Conservation (phyloP, 2,329 filamentous ascomycete genomes). For the Alternaria solani region DNA sequence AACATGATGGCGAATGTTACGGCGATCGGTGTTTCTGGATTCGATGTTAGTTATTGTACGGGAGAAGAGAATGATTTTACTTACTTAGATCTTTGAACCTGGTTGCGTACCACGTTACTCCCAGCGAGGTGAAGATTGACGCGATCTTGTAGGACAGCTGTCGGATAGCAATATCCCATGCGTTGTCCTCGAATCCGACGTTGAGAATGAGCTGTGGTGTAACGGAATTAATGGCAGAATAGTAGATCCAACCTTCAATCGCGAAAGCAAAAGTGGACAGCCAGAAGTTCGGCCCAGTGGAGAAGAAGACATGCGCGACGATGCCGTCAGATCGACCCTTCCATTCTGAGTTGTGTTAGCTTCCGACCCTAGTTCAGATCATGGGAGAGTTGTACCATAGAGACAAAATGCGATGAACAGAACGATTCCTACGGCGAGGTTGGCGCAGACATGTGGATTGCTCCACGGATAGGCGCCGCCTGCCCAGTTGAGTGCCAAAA, state of each 20-base stretch:
- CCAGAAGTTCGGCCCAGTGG: slow-evolving; percentile 62
- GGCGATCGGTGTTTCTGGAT: slow-evolving; percentile 33
- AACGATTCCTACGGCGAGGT: slow-evolving; percentile 31
- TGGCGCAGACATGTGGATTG: slow-evolving; percentile 36
- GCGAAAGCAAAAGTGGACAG: slow-evolving; percentile 65
- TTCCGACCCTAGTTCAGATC: accelerated
- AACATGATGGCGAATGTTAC: slow-evolving; percentile 42
- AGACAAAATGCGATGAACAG: slow-evolving; percentile 38
- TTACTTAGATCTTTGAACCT: slow-evolving; percentile 40
- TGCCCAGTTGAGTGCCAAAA: slow-evolving; percentile 44
- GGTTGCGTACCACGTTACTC: slow-evolving; percentile 41
- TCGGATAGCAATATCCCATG: slow-evolving; percentile 42
- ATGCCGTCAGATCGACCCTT: slow-evolving; percentile 63
- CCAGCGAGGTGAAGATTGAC: slow-evolving; percentile 29
- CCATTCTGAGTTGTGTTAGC: slow-evolving; percentile 56
- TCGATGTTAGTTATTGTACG: not conserved
- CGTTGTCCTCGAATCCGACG: slow-evolving; percentile 40
- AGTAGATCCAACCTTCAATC: slow-evolving; percentile 67
- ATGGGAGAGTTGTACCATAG: slow-evolving; percentile 27
- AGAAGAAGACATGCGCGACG: slow-evolving; percentile 65
- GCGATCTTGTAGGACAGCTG: slow-evolving; percentile 42
- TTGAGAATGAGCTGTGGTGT: slow-evolving; percentile 45
- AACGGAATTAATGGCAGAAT: slow-evolving; percentile 45
- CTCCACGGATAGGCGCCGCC: slow-evolving; percentile 38
- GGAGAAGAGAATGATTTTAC: not conserved